Conservation (phyloP, 768 basidiomycete species). For the Lactarius tabidus region DNA sequence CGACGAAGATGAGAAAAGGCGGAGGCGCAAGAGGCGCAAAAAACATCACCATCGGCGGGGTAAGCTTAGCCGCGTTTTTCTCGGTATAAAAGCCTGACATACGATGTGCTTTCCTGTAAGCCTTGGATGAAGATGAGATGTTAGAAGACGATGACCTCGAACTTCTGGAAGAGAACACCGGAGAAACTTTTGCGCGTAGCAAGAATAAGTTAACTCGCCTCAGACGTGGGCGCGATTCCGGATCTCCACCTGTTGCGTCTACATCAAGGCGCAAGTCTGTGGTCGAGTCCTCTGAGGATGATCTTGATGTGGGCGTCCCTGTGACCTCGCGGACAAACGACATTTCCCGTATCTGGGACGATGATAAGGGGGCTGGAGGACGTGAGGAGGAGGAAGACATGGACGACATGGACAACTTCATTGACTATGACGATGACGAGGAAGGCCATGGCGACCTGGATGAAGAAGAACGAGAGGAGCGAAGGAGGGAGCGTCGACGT, state of each 20-base stretch:
- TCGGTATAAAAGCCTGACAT: conserved; percentile 15
- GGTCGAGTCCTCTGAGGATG: conserved; percentile 75
- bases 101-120: conserved; percentile 5
- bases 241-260: conserved; percentile 60
- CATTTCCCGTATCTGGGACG: conserved; percentile 82
- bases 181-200: conserved; percentile 52
- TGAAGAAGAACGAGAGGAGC: conserved; percentile 71
- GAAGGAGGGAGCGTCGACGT: conserved; percentile 61
- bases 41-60: conserved; percentile 58
- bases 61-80: conserved; percentile 36
- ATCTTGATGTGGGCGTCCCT: conserved; percentile 55
- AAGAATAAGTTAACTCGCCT: conserved; percentile 69
- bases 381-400: conserved; percentile 60
- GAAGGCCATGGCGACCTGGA: conserved; percentile 57
- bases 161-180: conserved; percentile 79
- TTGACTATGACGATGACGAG: conserved; percentile 69
- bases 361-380: conserved; percentile 49
- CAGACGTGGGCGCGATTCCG: conserved; percentile 70
- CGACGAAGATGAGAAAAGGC: conserved; percentile 49
- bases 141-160: conserved; percentile 90
- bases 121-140: conserved; percentile 52
- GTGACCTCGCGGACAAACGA: conserved; percentile 50
- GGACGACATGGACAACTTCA: conserved; percentile 74
- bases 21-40: conserved; percentile 64
- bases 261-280: conserved; percentile 56